Conservation (phyloP, 305 asterid genomes). For the Fraxinus sp. region DNA sequence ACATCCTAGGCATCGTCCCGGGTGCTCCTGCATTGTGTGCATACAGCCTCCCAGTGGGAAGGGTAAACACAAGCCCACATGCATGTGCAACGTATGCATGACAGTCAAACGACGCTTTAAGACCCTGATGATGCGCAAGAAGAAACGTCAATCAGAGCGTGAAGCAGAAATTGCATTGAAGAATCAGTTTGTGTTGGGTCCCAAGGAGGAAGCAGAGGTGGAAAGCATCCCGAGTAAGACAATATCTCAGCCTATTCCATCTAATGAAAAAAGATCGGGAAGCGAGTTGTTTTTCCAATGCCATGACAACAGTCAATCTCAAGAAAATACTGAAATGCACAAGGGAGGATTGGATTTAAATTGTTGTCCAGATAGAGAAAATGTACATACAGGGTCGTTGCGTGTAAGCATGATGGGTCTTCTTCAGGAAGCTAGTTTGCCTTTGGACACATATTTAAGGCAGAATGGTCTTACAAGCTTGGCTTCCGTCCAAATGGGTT, state of each 20-base stretch:
- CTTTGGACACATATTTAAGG: constrained; percentile 71
- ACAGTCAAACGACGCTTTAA: constrained; percentile 93
- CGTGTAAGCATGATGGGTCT: constrained; percentile 75
- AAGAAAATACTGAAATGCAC: constrained; percentile 41
- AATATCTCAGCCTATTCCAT: constrained; percentile 28
- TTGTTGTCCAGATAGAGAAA: constrained; percentile 56
- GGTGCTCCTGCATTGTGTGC: constrained; percentile 98
- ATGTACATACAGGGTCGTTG: constrained; percentile 28
- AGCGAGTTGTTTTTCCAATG: constrained; percentile 33
- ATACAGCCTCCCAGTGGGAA: constrained; percentile 99
- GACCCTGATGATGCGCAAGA: constrained; percentile 95
- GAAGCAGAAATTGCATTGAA: constrained; percentile 80
- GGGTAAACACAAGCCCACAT: constrained; percentile 94
- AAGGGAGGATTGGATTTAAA: constrained; percentile 69
- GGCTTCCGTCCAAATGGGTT: constrained; percentile 47
- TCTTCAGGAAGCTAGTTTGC: constrained; percentile 79
- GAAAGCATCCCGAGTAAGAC: constrained; percentile 44
- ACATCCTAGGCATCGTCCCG: constrained; percentile 95
- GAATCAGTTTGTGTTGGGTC: constrained; percentile 45
- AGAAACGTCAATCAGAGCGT: constrained; percentile 90
- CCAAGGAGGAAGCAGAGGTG: constrained; percentile 70
- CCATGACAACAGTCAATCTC: constrained; percentile 39
- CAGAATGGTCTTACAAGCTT: constrained; percentile 90
- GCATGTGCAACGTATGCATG: constrained; percentile 95
- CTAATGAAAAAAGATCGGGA: constrained; percentile 36